phyloP scores from a whole-genome alignment of 768 basidiomycete species.

The Lactifluus hygrophoroides region DNA sequence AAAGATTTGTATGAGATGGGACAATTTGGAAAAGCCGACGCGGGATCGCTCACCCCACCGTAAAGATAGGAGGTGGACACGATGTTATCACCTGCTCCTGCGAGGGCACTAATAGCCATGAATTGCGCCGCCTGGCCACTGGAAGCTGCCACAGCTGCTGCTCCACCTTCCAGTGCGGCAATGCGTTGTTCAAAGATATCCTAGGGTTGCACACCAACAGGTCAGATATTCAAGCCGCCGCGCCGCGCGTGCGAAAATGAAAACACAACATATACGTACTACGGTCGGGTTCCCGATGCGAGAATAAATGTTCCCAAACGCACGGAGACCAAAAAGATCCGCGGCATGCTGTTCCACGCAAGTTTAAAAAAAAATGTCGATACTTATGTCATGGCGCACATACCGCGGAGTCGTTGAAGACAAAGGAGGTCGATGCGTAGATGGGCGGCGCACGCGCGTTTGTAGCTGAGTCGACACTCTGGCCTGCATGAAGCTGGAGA shows the following conservation, averaged over 20 bases:
- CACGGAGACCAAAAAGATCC: conserved; percentile 58
- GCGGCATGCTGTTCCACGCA: conserved; percentile 64
- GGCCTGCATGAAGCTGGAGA: conserved; percentile 71
- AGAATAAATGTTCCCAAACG: conserved; percentile 55
- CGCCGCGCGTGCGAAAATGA: conserved; percentile 6
- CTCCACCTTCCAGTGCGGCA: conserved; percentile 72
- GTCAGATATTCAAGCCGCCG: not conserved
- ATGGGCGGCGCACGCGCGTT: conserved; percentile 74
- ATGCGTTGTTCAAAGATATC: conserved; percentile 76
- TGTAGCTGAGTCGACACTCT: conserved; percentile 51
- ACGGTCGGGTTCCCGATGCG: conserved; percentile 63
- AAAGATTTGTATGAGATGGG: not conserved
- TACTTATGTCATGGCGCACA: conserved; percentile 15
- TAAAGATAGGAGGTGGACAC: conserved; percentile 62
- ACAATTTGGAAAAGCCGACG: not conserved
- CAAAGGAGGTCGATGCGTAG: conserved; percentile 63
- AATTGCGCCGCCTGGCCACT: conserved; percentile 77
- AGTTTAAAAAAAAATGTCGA: too few species aligned
- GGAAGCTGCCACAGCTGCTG: conserved; percentile 62
- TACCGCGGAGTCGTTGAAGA: conserved; percentile 64
- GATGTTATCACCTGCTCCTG: conserved; percentile 66
- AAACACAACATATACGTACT: conserved; percentile 33
- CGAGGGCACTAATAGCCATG: conserved; percentile 37
- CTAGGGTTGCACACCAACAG: conserved; percentile 27
- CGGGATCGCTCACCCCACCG: conserved; percentile 46